Conservation (phyloP, 345 rosid genomes). For the Populus simonii region DNA sequence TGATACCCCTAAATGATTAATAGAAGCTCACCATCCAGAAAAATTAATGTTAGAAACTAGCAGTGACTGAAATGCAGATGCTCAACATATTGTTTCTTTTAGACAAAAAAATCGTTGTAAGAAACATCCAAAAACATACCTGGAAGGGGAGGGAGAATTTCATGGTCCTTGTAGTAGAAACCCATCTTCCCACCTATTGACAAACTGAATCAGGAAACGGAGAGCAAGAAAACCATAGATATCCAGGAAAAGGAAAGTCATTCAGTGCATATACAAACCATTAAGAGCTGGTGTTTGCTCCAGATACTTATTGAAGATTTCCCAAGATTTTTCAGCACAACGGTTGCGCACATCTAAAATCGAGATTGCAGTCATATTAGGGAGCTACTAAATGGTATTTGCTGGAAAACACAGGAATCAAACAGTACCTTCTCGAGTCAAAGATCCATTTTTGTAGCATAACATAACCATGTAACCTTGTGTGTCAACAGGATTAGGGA, state of each 20-base stretch:
- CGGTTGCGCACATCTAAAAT: constrained; percentile 61
- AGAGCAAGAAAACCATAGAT: constrained; percentile 7
- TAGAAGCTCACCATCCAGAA: too few relatives aligned
- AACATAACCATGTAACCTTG: constrained; percentile 96
- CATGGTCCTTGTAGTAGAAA: constrained; percentile 90
- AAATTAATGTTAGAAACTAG: too few relatives aligned
- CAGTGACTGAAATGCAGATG: neutral
- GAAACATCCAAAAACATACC: constrained; percentile 39
- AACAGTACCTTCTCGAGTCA: constrained; percentile 80
- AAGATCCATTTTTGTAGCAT: constrained; percentile 81
- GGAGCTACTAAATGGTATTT: neutral
- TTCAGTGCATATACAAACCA: constrained; percentile 38
- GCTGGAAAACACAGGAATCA: constrained; percentile 1
- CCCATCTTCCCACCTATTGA: constrained; percentile 85
- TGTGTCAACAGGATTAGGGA: constrained; percentile 90
- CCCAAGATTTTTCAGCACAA: constrained; percentile 79
- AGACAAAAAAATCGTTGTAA: neutral
- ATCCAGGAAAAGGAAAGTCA: neutral
- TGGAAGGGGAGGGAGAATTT: constrained; percentile 95
- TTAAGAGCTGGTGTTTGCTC: constrained; percentile 77
- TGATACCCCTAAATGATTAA: too few relatives aligned
- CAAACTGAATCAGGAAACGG: constrained; percentile 27
- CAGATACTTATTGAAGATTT: constrained; percentile 62
- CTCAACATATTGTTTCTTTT: neutral
- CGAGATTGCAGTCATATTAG: constrained; percentile 7